Base-by-base conservation (phyloP, 495 filamentous ascomycete species). In the Trichoderma virens region DNA sequence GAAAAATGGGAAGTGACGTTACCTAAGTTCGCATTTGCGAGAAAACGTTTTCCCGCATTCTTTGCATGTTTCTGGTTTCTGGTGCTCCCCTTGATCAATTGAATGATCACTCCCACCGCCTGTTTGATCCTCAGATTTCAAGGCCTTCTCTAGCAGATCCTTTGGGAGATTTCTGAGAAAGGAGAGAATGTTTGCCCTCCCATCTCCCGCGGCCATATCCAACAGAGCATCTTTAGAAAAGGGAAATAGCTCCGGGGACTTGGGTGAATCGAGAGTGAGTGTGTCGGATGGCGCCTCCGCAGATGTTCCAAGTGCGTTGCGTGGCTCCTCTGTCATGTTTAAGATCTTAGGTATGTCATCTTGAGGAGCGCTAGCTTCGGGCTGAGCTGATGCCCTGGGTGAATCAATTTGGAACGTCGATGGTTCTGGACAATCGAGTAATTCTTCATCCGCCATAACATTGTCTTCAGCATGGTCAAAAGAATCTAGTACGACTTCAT, bases 11-110 rank as follows among this genome's bases (percentile, higher is more conserved):
- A 27, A 11, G 32, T 38, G 11, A 1, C 70, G 83, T 68, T 80
- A 91, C 88, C 84, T 91, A 68, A 93, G 80, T 70, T 92, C 88
- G 67, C 87, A 92, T 56, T 74, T 82, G 16, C 88, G 80, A 3
- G 72, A 73, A 20, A 83, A 88, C 1, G 64, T 70, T 70, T 88
- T 89, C 2, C 66, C 28, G 66, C 88, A 92, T 0, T 71, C 67
- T 0, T 74, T 59, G 67, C 88, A 91, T 62, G 5, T 38, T 8
- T 14, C 13, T 13, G 51, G 23, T 7, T 8, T 14, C 28, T 56
- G 28, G 27, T 27, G 5, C 5, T 3, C 27, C 11, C 23, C 20
- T 28, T 56, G 23, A 0, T 56, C 51, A 56, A 4, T 28, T 1
- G 51, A 9, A 56, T 1, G 5, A 56, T 27, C 25, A 30, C 27